These are phyloP conservation scores for Nepenthes gracilis DNA, from an alignment of 148 eudicot species.

Conservation along the genomic window DNA sequence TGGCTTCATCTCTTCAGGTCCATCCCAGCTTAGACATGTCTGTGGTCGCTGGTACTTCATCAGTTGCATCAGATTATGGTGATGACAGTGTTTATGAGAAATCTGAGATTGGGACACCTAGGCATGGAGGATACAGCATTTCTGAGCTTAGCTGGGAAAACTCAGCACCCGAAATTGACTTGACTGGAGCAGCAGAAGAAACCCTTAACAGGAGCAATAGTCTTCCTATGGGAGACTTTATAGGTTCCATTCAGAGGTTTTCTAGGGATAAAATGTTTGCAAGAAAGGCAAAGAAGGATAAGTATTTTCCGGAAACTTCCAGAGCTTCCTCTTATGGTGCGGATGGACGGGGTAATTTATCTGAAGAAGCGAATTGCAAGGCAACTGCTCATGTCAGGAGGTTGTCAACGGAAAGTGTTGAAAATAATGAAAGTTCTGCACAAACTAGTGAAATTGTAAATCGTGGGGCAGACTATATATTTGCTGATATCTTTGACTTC, in stretches of 20 bases:
- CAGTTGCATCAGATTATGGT: conserved; percentile 49
- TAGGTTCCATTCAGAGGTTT: conserved; percentile 24
- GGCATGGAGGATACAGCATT: conserved; percentile 27
- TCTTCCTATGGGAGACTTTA: conserved; percentile 24
- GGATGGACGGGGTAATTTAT: conserved; percentile 21
- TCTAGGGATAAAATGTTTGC: conserved; percentile 17
- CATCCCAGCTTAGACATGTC: conserved; percentile 33
- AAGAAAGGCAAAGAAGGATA: conserved; percentile 15
- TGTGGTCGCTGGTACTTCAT: conserved; percentile 32
- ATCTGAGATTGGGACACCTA: conserved; percentile 51
- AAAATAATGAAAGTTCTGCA: conserved; percentile 39
- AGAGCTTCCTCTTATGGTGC: conserved; percentile 14
- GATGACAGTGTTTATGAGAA: conserved; percentile 36
- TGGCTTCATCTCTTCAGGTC: conserved; percentile 23
- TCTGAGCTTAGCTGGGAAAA: conserved; percentile 29
- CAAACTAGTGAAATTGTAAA: conserved; percentile 33
- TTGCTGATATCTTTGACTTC: conserved; percentile 29
- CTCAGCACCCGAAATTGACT: conserved; percentile 17
- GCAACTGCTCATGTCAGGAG: conserved; percentile 16
- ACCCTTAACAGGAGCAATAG: conserved; percentile 15
- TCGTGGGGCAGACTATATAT: conserved; percentile 18
- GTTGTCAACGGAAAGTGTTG: conserved; percentile 44
- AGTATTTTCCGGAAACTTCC: conserved; percentile 14
- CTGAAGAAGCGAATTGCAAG: conserved; percentile 23
- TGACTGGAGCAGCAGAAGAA: conserved; percentile 11